Evolutionary conservation across 176 grass and related monocot species (phyloP).

Genomic region (Carex parvula): DNA sequence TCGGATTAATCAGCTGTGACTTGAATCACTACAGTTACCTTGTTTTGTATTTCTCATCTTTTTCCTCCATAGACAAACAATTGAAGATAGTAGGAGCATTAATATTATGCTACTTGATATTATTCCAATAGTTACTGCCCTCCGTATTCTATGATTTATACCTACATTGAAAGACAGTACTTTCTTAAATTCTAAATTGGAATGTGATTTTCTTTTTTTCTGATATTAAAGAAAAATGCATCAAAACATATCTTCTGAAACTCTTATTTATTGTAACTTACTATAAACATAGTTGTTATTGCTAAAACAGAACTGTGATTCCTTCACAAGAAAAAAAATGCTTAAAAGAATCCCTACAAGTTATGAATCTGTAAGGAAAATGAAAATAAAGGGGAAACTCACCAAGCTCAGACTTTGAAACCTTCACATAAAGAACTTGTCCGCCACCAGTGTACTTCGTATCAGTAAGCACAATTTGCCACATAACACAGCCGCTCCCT

Average conservation of each 20-base stretch:
- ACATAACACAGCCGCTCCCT: too few species aligned
- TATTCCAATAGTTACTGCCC: neutral
- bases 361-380: neutral
- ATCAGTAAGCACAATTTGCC: neutral
- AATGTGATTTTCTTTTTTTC: neutral
- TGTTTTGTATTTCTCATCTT: too few species aligned
- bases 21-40: neutral
- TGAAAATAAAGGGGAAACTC: neutral
- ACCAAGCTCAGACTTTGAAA: conserved; percentile 37
- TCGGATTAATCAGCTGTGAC: too few species aligned
- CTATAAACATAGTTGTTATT: too few species aligned
- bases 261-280: too few species aligned
- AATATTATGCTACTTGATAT: too few species aligned
- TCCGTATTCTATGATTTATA: neutral
- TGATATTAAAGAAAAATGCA: neutral
- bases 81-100: too few species aligned
- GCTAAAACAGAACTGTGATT: too few species aligned
- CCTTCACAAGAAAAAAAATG: neutral
- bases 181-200: neutral
- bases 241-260: neutral
- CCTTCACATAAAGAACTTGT: conserved; percentile 32
- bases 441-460: neutral
- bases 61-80: too few species aligned
- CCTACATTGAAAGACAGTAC: neutral
- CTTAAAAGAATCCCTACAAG: neutral